Conservation (phyloP, 306 rosid genomes). For the Prunus salicina region DNA sequence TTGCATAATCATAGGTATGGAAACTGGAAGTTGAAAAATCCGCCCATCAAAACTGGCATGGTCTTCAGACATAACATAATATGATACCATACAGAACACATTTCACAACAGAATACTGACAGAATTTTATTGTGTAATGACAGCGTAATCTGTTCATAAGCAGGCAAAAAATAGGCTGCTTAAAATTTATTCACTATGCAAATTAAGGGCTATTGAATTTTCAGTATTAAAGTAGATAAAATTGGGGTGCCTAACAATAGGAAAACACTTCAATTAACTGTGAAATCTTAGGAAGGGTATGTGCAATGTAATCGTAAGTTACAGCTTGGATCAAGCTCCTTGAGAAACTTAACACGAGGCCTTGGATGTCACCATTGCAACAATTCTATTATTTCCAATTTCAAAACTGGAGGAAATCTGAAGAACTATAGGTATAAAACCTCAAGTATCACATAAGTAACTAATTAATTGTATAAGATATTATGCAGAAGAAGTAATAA, state of each 20-base stretch:
- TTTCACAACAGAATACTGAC: background rate
- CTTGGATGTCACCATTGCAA: background rate
- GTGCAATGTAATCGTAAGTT: background rate
- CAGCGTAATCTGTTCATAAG: background rate
- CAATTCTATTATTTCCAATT: background rate
- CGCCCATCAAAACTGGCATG: slow-evolving; percentile 1
- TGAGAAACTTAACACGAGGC: slow-evolving; percentile 1
- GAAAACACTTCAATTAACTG: background rate
- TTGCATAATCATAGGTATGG: slow-evolving; percentile 96
- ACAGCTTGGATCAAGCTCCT: background rate
- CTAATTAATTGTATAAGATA: background rate
- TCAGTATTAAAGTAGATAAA: too few species aligned
- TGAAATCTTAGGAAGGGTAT: background rate
- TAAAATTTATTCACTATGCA: background rate
- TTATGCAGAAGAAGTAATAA: background rate
- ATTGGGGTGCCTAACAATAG: too few species aligned
- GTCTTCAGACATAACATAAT: slow-evolving; percentile 9
- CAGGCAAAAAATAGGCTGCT: background rate
- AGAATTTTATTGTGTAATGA: background rate
- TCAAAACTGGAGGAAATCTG: slow-evolving; percentile 3
- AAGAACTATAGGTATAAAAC: background rate
- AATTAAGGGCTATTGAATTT: background rate
- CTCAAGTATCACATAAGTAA: background rate
- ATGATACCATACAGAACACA: background rate
- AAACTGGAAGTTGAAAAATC: slow-evolving; percentile 52